Evolutionary conservation across 2,329 filamentous ascomycete species (phyloP).

Genomic region (Teratosphaeria gauchensis): DNA sequence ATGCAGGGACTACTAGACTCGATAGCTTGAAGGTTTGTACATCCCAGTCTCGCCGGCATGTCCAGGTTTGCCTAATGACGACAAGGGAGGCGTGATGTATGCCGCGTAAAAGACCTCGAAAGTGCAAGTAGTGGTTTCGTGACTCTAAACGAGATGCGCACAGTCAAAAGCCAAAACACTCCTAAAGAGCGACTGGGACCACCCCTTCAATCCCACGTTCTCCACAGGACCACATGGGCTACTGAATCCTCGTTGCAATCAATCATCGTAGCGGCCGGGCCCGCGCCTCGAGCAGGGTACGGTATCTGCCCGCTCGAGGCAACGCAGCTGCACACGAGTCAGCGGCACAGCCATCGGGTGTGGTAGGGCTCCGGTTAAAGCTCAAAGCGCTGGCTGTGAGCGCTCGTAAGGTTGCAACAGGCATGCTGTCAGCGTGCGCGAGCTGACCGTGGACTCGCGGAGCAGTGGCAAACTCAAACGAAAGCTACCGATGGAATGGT

Average conservation of each 20-base stretch:
- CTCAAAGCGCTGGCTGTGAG: background rate
- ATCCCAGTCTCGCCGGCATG: conserved; percentile 1
- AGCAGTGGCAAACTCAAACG: background rate
- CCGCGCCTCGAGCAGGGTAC: background rate
- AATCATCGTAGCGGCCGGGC: background rate
- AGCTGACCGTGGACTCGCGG: background rate
- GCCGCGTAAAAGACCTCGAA: background rate
- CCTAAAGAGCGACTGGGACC: background rate
- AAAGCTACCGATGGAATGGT: background rate
- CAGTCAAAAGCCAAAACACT: background rate
- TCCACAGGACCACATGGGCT: background rate
- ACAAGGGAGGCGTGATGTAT: conserved; percentile 4
- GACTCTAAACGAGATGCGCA: background rate
- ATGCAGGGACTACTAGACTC: conserved; percentile 5
- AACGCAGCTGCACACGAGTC: background rate
- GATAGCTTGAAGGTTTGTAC: background rate
- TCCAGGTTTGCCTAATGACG: conserved; percentile 6
- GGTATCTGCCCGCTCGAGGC: background rate
- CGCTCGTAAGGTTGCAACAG: background rate
- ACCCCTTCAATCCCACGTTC: background rate
- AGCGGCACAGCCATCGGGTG: background rate
- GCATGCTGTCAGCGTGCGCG: background rate
- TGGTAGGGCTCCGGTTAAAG: background rate
- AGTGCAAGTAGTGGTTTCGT: background rate
- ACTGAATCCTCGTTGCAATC: background rate